Evolutionary conservation across 2,329 filamentous ascomycete genomes (phyloP).

Genomic region (Beauveria sp.): DNA sequence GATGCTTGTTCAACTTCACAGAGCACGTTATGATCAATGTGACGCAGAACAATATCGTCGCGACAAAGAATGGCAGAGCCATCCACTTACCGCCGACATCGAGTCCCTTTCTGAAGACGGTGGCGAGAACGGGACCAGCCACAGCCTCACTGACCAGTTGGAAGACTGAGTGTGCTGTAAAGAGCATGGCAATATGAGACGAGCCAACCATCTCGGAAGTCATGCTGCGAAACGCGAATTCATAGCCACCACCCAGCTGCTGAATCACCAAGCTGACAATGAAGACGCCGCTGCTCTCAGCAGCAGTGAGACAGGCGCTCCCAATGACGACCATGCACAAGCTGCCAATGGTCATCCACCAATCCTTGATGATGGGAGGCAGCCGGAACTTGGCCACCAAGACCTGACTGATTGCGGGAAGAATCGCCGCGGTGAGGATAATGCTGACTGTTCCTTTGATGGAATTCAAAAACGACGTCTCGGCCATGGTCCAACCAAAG

Average conservation of each 20-base stretch:
- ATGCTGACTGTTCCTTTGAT: neutral
- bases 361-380: slow-evolving; percentile 1
- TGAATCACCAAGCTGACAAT: neutral
- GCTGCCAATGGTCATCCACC: slow-evolving; percentile 1
- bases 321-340: neutral
- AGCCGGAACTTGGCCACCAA: neutral
- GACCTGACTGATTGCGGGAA: slow-evolving; percentile 2
- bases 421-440: neutral
- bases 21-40: neutral
- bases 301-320: neutral
- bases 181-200: slow-evolving; percentile 3
- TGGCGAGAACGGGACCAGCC: neutral
- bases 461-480: neutral
- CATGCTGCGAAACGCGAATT: slow-evolving; percentile 6
- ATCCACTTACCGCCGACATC: neutral
- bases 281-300: neutral
- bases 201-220: slow-evolving; percentile 1
- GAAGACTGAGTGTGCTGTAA: neutral
- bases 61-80: slow-evolving; percentile 3
- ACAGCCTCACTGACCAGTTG: neutral
- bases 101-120: neutral
- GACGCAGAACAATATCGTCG: neutral
- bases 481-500: slow-evolving; percentile 8
- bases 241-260: slow-evolving; percentile 1
- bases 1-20: neutral